These are phyloP conservation scores for Spergularia marina DNA, from an alignment of 148 eudicot genomes.

Conservation along the genomic window DNA sequence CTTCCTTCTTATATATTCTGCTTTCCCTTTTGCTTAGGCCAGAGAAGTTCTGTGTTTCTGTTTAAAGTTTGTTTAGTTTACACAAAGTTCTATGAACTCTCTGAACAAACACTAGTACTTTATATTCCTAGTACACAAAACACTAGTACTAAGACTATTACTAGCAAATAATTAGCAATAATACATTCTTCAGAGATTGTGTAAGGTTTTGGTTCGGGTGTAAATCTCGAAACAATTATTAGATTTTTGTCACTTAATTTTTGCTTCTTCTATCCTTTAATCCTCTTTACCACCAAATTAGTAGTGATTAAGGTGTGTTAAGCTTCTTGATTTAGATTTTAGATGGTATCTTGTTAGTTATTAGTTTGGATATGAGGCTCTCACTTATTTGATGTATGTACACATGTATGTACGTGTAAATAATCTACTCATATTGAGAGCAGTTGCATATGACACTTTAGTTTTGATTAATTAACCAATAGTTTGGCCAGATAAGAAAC, in stretches of 20 bases:
- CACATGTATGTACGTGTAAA: too few relatives aligned
- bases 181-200: neutral
- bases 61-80: neutral
- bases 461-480: too few relatives aligned
- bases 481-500: too few relatives aligned
- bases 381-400: too few relatives aligned
- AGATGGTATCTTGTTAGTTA: too few relatives aligned
- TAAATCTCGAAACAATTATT: neutral
- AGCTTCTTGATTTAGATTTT: too few relatives aligned
- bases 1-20: neutral
- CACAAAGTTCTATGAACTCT: constrained; percentile 5
- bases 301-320: too few relatives aligned
- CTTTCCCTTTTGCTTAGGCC: neutral
- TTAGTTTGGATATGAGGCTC: too few relatives aligned
- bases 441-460: too few relatives aligned
- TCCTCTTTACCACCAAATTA: too few relatives aligned
- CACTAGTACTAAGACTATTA: neutral
- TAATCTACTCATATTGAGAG: too few relatives aligned
- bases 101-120: neutral
- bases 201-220: neutral
- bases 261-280: too few relatives aligned
- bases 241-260: neutral
- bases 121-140: constrained; percentile 7
- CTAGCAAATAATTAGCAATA: neutral
- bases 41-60: neutral